phyloP scores from a whole-genome alignment of 2,329 filamentous ascomycete species.

The Coleophoma eucalyptorum region DNA sequence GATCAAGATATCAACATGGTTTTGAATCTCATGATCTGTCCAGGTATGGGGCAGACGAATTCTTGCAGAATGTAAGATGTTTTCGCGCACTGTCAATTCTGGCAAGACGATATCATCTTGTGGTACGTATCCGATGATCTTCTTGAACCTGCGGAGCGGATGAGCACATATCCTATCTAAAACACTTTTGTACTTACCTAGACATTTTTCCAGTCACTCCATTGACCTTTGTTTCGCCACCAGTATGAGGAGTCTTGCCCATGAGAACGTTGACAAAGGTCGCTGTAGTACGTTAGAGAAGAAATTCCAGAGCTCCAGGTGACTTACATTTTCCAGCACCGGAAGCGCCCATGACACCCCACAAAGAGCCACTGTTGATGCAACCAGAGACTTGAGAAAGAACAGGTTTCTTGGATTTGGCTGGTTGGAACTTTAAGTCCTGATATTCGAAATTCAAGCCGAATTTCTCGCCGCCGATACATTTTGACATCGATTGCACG shows the following conservation, averaged over 20 bases:
- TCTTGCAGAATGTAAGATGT: slow-evolving; percentile 55
- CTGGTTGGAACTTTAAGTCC: slow-evolving; percentile 44
- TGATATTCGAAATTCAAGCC: slow-evolving; percentile 51
- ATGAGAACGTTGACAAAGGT: slow-evolving; percentile 59
- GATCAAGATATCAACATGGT: slow-evolving; percentile 53
- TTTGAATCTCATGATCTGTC: slow-evolving; percentile 42
- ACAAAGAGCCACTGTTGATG: slow-evolving; percentile 50
- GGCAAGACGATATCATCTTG: slow-evolving; percentile 58
- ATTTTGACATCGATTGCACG: slow-evolving; percentile 47
- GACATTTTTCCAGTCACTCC: slow-evolving; percentile 22
- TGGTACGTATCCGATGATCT: slow-evolving; percentile 58
- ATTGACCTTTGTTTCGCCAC: slow-evolving; percentile 49
- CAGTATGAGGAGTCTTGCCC: slow-evolving; percentile 50
- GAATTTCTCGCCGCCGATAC: slow-evolving; percentile 45
- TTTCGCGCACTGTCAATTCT: slow-evolving; percentile 57
- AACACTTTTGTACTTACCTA: slow-evolving; percentile 12
- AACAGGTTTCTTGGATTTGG: slow-evolving; percentile 39
- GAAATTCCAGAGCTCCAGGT: neutral
- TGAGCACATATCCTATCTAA: neutral
- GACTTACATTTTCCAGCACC: slow-evolving; percentile 49
- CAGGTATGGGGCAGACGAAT: slow-evolving; percentile 49
- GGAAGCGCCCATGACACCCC: slow-evolving; percentile 55
- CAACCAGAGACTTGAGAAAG: slow-evolving; percentile 49
- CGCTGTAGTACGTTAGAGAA: slow-evolving; percentile 19
- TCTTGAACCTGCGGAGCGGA: slow-evolving; percentile 41